Evolutionary conservation across 164 flowering plant species (phyloP).

Genomic region (Kingdonia uniflora): DNA sequence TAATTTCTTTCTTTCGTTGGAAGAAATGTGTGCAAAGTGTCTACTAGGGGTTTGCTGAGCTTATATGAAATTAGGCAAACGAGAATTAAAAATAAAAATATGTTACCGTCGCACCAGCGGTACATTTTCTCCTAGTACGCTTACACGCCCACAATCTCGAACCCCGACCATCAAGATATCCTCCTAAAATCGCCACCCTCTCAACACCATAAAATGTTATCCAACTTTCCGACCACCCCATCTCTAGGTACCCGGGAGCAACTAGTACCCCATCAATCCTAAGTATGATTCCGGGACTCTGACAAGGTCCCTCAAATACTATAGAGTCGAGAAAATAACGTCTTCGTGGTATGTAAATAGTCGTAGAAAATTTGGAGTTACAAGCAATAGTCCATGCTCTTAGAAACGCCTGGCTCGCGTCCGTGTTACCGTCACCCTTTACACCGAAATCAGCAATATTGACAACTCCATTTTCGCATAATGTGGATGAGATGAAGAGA

Average conservation of each 20-base stretch:
- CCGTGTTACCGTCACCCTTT: conserved; percentile 4
- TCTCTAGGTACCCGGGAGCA: conserved; percentile 25
- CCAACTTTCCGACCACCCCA: conserved; percentile 34
- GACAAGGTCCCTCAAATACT: conserved; percentile 37
- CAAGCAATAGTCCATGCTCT: not conserved
- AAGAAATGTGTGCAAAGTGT: too few species aligned
- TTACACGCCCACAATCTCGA: conserved; percentile 41
- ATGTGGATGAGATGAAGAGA: not conserved
- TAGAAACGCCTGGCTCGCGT: not conserved
- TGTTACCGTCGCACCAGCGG: conserved; percentile 36
- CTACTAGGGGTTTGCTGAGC: too few species aligned
- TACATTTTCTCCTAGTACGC: conserved; percentile 22
- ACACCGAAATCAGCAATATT: conserved; percentile 1
- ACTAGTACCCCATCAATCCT: conserved; percentile 31
- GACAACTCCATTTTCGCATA: not conserved
- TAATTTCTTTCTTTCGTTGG: not conserved
- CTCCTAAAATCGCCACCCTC: conserved; percentile 32
- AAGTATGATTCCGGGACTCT: conserved; percentile 18
- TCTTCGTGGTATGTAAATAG: conserved; percentile 26
- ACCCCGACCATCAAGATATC: conserved; percentile 44
- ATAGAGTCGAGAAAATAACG: conserved; percentile 18
- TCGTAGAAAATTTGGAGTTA: conserved; percentile 2
- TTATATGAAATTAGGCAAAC: too few species aligned
- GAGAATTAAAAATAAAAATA: not conserved
- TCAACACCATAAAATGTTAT: conserved; percentile 31